Base-by-base conservation (phyloP, 495 filamentous ascomycete genomes). In the Hypomontagnella monticulosa region DNA sequence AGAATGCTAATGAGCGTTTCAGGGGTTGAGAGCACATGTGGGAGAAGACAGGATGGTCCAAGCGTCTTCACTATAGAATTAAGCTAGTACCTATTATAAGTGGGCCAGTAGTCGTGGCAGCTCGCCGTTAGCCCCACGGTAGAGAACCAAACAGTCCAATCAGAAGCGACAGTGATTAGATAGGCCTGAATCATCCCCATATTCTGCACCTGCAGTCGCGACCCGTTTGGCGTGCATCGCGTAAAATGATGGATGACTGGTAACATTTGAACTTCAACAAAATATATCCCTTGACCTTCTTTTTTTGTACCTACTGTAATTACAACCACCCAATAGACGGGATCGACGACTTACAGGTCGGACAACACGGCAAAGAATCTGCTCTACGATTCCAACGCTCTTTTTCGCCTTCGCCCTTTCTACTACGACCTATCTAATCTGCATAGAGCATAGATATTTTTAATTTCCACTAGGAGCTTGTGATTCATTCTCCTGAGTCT, bases 331-430 rank as follows among this genome's bases (percentile, higher is more conserved):
- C 57, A 41, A 61, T 57, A 54, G 34, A 51, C 30, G 50, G 6
- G 41, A 18, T 44, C 40, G 12, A 43, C 65, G 34, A 55, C 58
- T 49, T 46, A 63, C 43, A 50, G 49, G 37, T 64, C 34, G 44
- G 41, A 30, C 43, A 48, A 59, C 42, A 50, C 47, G 47, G 49
- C 47, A 51, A 68, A 44, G 42, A 61, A 40, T 16, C 37, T 46
- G 38, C 14, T 63, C 34, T 60, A 59, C 41, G 47, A 46, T 61
- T 46, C 58, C 40, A 27, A 69, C 66, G 37, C 56, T 70, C 67
- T 54, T 70, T 70, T 70, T 70, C 41, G 52, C 36, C 52, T 58
- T 61, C 47, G 53, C 23, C 44, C 48, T 57, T 65, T 51, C 38
- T 16, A 46, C 49, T 61, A 44, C n/a, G 49, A 36, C 38, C 59